Percentiles rank a stretch among this genome's conserved stretches.
Evolutionary conservation across 108 stramenopile genomes (phyloP).

Genomic region (Fragilariopsis cylindrus): DNA sequence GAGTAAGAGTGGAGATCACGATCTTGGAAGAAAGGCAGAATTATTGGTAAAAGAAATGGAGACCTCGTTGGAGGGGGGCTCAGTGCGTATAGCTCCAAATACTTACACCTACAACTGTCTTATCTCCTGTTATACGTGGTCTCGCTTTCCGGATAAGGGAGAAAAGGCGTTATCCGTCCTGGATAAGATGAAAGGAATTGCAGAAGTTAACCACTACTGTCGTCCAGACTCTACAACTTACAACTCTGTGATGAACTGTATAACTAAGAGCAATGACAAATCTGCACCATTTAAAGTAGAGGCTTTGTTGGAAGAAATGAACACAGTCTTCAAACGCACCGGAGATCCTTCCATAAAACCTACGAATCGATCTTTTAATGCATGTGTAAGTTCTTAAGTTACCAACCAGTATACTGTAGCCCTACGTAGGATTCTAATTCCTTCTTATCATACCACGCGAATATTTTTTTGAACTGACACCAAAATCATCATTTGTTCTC

Average conservation of each 20-base stretch:
- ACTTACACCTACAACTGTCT: slow-evolving; percentile 34
- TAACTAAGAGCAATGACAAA: slow-evolving; percentile 23
- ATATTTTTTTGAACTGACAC: not conserved
- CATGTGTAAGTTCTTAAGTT: slow-evolving; percentile 15
- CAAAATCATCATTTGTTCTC: not conserved
- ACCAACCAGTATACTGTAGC: too few relatives aligned
- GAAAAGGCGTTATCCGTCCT: slow-evolving; percentile 20
- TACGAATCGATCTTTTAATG: slow-evolving; percentile 28
- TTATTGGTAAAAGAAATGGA: slow-evolving; percentile 20
- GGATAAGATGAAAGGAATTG: slow-evolving; percentile 19
- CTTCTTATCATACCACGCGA: not conserved
- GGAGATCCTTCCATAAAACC: slow-evolving; percentile 27
- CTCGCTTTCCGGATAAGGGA: slow-evolving; percentile 18
- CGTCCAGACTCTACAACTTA: slow-evolving; percentile 35
- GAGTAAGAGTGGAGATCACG: slow-evolving; percentile 21
- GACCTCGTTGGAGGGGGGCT: not conserved
- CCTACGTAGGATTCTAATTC: not conserved
- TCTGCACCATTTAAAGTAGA: slow-evolving; percentile 32
- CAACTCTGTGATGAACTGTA: slow-evolving; percentile 35
- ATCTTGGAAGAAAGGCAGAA: slow-evolving; percentile 24
- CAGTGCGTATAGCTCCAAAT: slow-evolving; percentile 17
- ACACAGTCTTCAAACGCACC: slow-evolving; percentile 3
- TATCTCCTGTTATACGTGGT: slow-evolving; percentile 33
- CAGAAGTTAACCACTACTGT: not conserved
- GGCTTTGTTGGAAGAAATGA: slow-evolving; percentile 31